Percentiles rank a stretch among this genome's conserved stretches.
phyloP scores from a whole-genome alignment of 208 protist genomes.

The Sergeia podlipaevii region DNA sequence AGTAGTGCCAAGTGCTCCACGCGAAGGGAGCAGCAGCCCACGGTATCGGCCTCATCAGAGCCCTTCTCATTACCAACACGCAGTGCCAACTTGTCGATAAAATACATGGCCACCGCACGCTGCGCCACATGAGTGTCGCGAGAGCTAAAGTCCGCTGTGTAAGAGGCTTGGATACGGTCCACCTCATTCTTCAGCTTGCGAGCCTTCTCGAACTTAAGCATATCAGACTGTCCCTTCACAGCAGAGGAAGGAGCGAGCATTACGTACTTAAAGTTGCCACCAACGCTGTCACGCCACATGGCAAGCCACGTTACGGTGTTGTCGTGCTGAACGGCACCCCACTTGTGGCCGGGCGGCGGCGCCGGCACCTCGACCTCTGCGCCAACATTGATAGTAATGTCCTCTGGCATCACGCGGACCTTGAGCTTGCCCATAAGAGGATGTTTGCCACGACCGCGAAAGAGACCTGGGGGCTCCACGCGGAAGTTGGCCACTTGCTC shows the following conservation, averaged over 20 bases:
- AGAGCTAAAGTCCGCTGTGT: constrained; percentile 87
- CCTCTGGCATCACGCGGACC: constrained; percentile 94
- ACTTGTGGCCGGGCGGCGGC: constrained; percentile 93
- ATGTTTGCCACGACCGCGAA: constrained; percentile 98
- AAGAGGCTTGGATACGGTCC: constrained; percentile 91
- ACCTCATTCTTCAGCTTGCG: constrained; percentile 94
- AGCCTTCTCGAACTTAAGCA: constrained; percentile 98
- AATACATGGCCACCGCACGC: constrained; percentile 96
- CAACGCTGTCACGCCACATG: constrained; percentile 96
- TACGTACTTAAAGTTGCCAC: constrained; percentile 96
- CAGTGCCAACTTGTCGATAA: constrained; percentile 98
- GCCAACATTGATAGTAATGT: constrained; percentile 98
- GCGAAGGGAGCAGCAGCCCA: constrained; percentile 98
- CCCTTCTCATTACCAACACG: constrained; percentile 99
- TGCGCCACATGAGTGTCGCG: constrained; percentile 71
- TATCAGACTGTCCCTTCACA: constrained; percentile 96
- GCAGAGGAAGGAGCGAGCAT: constrained; percentile 94
- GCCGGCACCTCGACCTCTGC: constrained; percentile 55
- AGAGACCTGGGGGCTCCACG: constrained; percentile 98
- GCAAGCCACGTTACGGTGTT: constrained; percentile 98
- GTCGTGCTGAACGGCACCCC: constrained; percentile 93
- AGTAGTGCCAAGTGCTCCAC: constrained; percentile 94
- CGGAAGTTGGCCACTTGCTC: constrained; percentile 97
- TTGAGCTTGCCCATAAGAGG: constrained; percentile 96
- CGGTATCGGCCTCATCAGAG: constrained; percentile 96